Evolutionary conservation across 495 filamentous ascomycete species (phyloP), one percentile per base, ranked within the genome.

Genomic region (Penicillium samsonianum): DNA sequence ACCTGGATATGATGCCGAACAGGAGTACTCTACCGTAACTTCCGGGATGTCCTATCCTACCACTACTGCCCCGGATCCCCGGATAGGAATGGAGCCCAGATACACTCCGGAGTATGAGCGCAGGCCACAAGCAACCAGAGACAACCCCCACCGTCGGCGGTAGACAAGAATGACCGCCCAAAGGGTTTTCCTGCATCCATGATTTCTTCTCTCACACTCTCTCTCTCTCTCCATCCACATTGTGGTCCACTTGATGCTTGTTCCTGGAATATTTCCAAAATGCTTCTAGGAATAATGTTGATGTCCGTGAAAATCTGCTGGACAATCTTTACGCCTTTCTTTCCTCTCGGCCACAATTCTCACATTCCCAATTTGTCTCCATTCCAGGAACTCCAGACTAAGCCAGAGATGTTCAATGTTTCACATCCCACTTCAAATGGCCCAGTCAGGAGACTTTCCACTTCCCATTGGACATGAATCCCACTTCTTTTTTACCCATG

Each of bases 51-150:
- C 66, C 43, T 78, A 78, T 60, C 74, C 75, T 66, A 44, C 75
- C 60, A 75, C 74, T 49, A 71, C 75, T 64, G 75, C 73, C 67
- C 69, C 74, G 63, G 76, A 79, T 55, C 67, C 73, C 52, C 75
- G 76, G 70, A 74, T 78, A 73, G 73, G 70, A 76, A 77, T 79
- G 74, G 76, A 77, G 40, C 65, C 73, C 51, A 79, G 76, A 74
- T 79, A 76, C 58, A 77, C 73, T 55, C 73, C 76, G 61, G 75
- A 77, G 55, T 77, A 73, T 61, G 75, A 76, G 57, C 73, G 73
- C 67, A 76, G 74, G 65, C 75, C 72, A 60, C 75, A 75, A 62
- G 63, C 73, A 59, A 63, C 76, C 63, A 65, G 73, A 67, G 69
- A 76, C 54, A 62, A 78, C 50, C 67, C 71, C 31, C 72, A 74